A percentile compares a stretch with the other conserved stretches of the same genome.
phyloP scores from a whole-genome alignment of 192 early-diverging fungal genomes.

The Allomyces javanicus region DNA sequence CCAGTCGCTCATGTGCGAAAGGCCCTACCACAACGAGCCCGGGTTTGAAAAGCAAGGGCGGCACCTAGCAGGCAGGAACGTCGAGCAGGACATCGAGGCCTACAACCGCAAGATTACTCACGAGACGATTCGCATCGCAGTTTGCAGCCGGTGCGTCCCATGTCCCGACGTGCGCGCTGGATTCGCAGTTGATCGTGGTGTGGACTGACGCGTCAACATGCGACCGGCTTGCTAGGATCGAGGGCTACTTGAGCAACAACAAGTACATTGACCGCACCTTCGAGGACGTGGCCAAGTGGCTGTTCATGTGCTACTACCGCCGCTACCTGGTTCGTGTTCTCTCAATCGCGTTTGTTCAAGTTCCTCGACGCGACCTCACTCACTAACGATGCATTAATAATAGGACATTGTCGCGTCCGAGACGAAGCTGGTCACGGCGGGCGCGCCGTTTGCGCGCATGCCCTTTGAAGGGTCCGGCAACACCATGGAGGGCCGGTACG shows the following conservation, averaged over 20 bases:
- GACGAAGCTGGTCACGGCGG: conserved; percentile 19
- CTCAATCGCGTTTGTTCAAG: no score
- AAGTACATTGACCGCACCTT: conserved; percentile 9
- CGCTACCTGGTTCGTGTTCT: conserved; percentile 17
- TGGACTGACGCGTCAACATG: no score
- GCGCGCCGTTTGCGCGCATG: conserved; percentile 17
- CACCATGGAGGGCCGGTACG: conserved; percentile 27
- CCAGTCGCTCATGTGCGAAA: conserved; percentile 37
- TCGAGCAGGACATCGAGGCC: conserved; percentile 16
- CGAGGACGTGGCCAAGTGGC: conserved; percentile 28
- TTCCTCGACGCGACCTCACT: no score
- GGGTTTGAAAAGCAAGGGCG: conserved; percentile 23
- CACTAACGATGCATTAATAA: no score
- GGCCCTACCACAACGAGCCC: conserved; percentile 33
- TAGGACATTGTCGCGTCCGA: conserved; percentile 23
- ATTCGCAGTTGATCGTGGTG: no score
- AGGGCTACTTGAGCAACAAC: no score
- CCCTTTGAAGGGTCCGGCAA: conserved; percentile 32
- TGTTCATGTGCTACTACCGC: conserved; percentile 34
- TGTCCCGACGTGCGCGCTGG: no score
- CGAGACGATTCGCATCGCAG: conserved; percentile 35
- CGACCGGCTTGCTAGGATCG: no score
- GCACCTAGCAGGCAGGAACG: no score
- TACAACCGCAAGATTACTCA: conserved; percentile 44
- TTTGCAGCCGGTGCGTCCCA: conserved; percentile 10